A percentile compares a stretch with the other conserved stretches of the same genome.
These are phyloP conservation scores for Spathaspora hagerdaliae DNA, from an alignment of 805 yeast genomes.

Conservation along the genomic window DNA sequence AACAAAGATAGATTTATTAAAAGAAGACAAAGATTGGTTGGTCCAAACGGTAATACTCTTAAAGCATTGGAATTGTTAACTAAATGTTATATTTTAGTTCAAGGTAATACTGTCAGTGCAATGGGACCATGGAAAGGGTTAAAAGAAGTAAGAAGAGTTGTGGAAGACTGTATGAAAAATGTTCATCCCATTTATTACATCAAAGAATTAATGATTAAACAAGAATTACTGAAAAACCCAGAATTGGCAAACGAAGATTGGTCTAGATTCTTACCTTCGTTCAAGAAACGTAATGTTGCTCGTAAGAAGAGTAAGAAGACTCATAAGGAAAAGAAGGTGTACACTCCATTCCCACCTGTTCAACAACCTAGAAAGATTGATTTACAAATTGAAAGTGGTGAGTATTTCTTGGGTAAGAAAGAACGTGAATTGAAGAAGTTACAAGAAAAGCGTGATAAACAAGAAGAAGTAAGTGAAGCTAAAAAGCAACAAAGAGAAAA, in stretches of 20 bases:
- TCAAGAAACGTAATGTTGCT: conserved; percentile 93
- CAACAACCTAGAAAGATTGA: conserved; percentile 97
- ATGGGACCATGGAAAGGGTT: conserved; percentile 96
- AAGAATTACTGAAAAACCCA: conserved; percentile 89
- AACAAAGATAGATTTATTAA: conserved; percentile 93
- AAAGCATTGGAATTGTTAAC: conserved; percentile 93
- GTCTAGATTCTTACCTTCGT: conserved; percentile 93
- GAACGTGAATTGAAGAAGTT: conserved; percentile 72
- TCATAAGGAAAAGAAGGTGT: conserved; percentile 61
- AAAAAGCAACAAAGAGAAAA: conserved; percentile 68
- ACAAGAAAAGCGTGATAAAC: conserved; percentile 75
- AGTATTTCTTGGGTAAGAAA: conserved; percentile 84
- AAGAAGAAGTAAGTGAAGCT: conserved; percentile 61
- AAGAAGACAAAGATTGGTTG: conserved; percentile 93
- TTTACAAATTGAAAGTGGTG: conserved; percentile 97
- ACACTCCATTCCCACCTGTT: conserved; percentile 99
- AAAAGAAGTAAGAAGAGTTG: conserved; percentile 87
- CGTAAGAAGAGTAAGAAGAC: conserved; percentile 69
- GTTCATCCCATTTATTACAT: conserved; percentile 97
- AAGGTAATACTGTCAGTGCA: conserved; percentile 93
- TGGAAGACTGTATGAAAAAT: conserved; percentile 96
- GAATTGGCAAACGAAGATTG: conserved; percentile 95
- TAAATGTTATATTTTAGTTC: conserved; percentile 93
- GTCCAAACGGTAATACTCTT: conserved; percentile 94
- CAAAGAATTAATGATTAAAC: conserved; percentile 95